These are phyloP conservation scores for Yamadazyma tumulicola DNA, from an alignment of 805 yeast genomes.

Conservation along the genomic window DNA sequence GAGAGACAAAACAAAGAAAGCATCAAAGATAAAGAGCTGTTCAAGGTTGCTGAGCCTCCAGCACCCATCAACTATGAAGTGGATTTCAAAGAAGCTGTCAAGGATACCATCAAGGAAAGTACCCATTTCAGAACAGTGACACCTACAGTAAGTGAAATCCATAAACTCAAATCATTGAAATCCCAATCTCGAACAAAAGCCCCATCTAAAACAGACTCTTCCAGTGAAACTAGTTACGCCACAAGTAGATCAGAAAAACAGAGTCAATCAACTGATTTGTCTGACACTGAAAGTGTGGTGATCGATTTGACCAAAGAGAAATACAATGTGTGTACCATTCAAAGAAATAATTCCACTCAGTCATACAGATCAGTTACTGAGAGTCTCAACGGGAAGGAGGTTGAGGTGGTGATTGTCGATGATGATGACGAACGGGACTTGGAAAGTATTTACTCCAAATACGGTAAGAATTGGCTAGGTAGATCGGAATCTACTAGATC, in stretches of 20 bases:
- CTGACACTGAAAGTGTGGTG: constrained; percentile 37
- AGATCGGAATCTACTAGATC: constrained; percentile 24
- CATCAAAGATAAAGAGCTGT: not conserved
- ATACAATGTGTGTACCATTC: constrained; percentile 35
- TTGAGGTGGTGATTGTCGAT: constrained; percentile 43
- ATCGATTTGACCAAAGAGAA: constrained; percentile 41
- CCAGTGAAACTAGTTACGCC: constrained; percentile 22
- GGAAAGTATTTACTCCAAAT: constrained; percentile 40
- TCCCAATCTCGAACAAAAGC: constrained; percentile 8
- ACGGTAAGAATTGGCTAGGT: constrained; percentile 26
- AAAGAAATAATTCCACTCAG: constrained; percentile 30
- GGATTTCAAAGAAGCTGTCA: constrained; percentile 32
- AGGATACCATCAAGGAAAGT: constrained; percentile 6
- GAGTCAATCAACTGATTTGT: constrained; percentile 23
- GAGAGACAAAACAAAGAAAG: not conserved
- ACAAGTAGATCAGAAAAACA: constrained; percentile 23
- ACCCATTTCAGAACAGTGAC: constrained; percentile 3
- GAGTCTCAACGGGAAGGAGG: constrained; percentile 33
- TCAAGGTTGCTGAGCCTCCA: constrained; percentile 31
- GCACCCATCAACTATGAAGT: constrained; percentile 32
- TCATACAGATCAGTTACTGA: constrained; percentile 41
- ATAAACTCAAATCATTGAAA: constrained; percentile 5
- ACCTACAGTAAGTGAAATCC: constrained; percentile 11
- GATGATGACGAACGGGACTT: constrained; percentile 29
- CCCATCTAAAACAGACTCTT: too few species aligned